Base-by-base conservation (phyloP, 495 filamentous ascomycete species). In the Hypoxylon crocopeplum region DNA sequence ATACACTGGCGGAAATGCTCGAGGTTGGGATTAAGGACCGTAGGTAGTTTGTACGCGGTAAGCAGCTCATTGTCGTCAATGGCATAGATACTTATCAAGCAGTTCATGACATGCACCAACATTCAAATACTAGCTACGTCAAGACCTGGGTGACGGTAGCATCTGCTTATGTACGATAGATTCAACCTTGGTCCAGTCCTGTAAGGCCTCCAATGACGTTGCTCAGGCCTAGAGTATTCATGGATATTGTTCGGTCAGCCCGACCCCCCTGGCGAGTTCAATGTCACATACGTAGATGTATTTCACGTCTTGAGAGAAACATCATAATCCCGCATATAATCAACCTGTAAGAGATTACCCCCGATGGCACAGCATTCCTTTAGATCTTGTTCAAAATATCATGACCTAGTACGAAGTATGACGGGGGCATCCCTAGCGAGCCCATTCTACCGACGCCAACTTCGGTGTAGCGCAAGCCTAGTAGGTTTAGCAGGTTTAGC, bases 1-100 rank as follows among this genome's bases (percentile, higher is more conserved):
- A 86, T 66, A 72, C 78, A 15, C 51, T 87, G 59, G 84, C 80
- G 7, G 82, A 86, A 69, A 84, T 82, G 71, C 61, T 87, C 25
- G 83, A 85, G 69, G 71, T 69, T 40, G 81, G 80, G 2, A 69
- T 82, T 42, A 48, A 56, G 33, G 68, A 68, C 24, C 60, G 53
- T 29, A 44, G 49, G 37, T 64, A 51, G 36, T 8, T 4, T 27
- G 3, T 4, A 27, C 24, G 4, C 3, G 24, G 24, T 27, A 27
- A 4, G 24, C 8, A 27, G 4, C 24, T 27, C 24, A 8, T 27
- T 27, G 24, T 27, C 4, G 8, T 8, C 24, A 27, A 27, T 27
- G 24, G 24, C 24, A n/a, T n/a, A n/a, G n/a, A n/a, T n/a, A n/a
- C n/a, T n/a, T n/a, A n/a, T n/a, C n/a, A n/a, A n/a, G n/a, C n/a